These are phyloP conservation scores for Ploettnerulaceae sp. DNA, from an alignment of 2,329 filamentous ascomycete genomes.

Conservation along the genomic window DNA sequence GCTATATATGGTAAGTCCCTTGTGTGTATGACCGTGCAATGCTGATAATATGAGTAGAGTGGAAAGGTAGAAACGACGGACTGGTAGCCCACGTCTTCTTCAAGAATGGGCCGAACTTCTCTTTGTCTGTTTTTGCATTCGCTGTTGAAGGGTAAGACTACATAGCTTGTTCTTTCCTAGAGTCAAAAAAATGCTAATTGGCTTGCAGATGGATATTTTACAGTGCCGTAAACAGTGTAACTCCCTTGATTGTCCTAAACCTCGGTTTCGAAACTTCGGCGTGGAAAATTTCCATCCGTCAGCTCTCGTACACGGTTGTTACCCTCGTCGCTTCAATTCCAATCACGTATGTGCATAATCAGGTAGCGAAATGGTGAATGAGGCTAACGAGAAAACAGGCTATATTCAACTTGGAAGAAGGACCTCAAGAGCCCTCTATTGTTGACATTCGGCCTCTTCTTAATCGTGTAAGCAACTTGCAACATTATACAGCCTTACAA, in stretches of 20 bases:
- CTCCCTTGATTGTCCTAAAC: slow-evolving; percentile 45
- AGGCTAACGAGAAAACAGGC: slow-evolving; percentile 17
- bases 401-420: slow-evolving; percentile 45
- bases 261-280: slow-evolving; percentile 44
- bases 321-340: slow-evolving; percentile 40
- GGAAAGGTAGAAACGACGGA: slow-evolving; percentile 50
- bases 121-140: slow-evolving; percentile 50
- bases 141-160: slow-evolving; percentile 44
- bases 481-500: neutral
- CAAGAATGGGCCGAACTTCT: slow-evolving; percentile 48
- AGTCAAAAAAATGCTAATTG: neutral
- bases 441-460: slow-evolving; percentile 43
- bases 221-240: slow-evolving; percentile 47
- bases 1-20: slow-evolving; percentile 35
- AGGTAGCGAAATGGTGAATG: too few species aligned
- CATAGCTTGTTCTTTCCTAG: neutral
- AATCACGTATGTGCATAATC: slow-evolving; percentile 35
- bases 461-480: slow-evolving; percentile 39
- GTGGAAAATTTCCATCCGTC: slow-evolving; percentile 45
- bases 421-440: slow-evolving; percentile 45
- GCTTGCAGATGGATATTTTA: slow-evolving; percentile 48
- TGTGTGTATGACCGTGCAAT: neutral
- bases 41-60: slow-evolving; percentile 39
- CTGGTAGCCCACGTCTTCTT: slow-evolving; percentile 54
- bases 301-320: slow-evolving; percentile 41